phyloP scores from a whole-genome alignment of 352 stramenopile species.

The Pythium sukuiense region DNA sequence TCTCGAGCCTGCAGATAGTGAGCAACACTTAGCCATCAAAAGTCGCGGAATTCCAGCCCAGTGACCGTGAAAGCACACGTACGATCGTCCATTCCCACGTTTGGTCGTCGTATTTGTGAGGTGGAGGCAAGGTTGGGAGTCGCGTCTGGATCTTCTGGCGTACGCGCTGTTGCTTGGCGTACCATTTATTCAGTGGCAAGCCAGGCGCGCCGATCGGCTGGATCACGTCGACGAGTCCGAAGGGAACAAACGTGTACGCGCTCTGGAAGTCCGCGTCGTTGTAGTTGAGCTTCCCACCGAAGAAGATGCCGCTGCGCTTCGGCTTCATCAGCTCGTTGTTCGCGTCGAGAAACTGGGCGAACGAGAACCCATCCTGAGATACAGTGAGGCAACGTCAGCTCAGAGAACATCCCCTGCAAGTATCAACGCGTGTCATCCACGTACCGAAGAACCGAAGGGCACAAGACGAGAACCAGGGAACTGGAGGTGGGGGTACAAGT shows the following conservation, averaged over 20 bases:
- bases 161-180: constrained; percentile 38
- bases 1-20: constrained; percentile 49
- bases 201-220: constrained; percentile 19
- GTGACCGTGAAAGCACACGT: constrained; percentile 17
- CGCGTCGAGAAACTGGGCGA: constrained; percentile 29
- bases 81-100: constrained; percentile 94
- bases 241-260: constrained; percentile 53
- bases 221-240: constrained; percentile 61
- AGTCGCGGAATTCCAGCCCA: neutral
- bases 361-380: constrained; percentile 27
- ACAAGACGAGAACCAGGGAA: constrained; percentile 43
- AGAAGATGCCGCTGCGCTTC: constrained; percentile 44
- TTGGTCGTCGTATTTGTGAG: constrained; percentile 78
- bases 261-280: constrained; percentile 49
- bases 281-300: constrained; percentile 71
- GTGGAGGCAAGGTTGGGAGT: constrained; percentile 45
- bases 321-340: constrained; percentile 14
- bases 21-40: neutral
- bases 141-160: constrained; percentile 40
- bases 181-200: constrained; percentile 42
- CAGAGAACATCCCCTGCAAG: neutral
- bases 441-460: constrained; percentile 19
- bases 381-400: neutral
- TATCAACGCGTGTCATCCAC: neutral
- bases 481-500: constrained; percentile 46